Evolutionary conservation across 257 asterid species (phyloP), one percentile per base, ranked within the genome.

Genomic region (Solanum appendiculatum): DNA sequence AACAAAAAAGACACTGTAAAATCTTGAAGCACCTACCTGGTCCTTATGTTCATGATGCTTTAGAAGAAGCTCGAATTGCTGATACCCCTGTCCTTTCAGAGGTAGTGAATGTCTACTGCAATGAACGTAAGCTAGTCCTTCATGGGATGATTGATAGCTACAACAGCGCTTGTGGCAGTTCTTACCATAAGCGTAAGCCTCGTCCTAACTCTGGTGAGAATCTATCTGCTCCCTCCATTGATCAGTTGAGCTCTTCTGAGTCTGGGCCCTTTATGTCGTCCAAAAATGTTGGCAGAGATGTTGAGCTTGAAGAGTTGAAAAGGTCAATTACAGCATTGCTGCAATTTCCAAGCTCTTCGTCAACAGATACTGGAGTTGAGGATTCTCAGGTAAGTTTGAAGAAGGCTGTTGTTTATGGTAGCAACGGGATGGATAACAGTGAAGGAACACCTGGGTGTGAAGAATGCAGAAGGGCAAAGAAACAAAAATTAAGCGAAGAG

Each of bases 381-480:
- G 98, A 92, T 87, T 88, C 93, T 58, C 95, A 89, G 72, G 93
- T 89, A 89, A 91, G 87, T 88, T 34, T 60, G 86, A 94, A 90
- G 90, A 91, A 93, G 92, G 90, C 91, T 89, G 88, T 86, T 86
- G 92, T 89, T 70, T 87, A 88, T 64, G 88, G 90, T 82, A 85
- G 88, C 74, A 94, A 88, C 87, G 90, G 91, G 90, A 86, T 88
- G 63, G 98, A 91, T 88, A 77, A 80, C 64, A 85, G 91, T 88
- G 99, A 94, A 89, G 99, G 94, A 89, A 90, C 95, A 77, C 92
- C 96, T 40, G 99, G 94, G 87, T 97, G 99, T 92, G 98, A 97
- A 92, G 99, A 97, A 89, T 97, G 99, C 91, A 94, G 92, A 91
- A 94, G 93, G 88, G 90, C 86, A 83, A 97, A 97, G 91, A 93